Evolutionary conservation across 129 eudicot genomes (phyloP), one percentile per base, ranked within the genome.

Genomic region (Chrysanthemum lavandulifolium): DNA sequence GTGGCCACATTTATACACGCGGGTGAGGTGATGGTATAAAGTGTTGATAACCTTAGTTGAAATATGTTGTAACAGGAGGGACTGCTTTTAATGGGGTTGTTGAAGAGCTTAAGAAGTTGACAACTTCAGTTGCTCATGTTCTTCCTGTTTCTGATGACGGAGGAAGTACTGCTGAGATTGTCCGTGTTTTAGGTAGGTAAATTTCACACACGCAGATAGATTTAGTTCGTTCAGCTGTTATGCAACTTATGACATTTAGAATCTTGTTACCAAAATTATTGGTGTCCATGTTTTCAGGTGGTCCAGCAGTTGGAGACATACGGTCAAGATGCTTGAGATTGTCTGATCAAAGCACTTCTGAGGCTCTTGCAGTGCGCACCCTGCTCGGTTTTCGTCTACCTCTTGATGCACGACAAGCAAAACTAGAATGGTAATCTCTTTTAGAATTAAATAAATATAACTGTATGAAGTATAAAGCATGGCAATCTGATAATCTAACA

Each of bases 81-180:
- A 23, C 25, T 23, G 25, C 25, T 23, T 23, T 23, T 23, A 23
- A 23, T 82, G 97, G 97, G 56, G 96, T 93, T 50, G 97, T 90
- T 73, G 98, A 93, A 79, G 98, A 93, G 89, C 87, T 93, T 63
- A 93, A 93, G 80, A 83, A 79, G 72, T 76, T 93, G 62, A 93
- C 98, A 48, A 90, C 97, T 52, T 77, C 82, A 29, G 98, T 93
- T 68, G 96, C 96, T 68, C 98, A 93, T 79, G 92, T 93, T 73
- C 96, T 93, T 47, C 98, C 98, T 69, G 98, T 93, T 77, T 93
- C 98, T 65, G 98, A 93, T 84, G 98, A 93, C 65, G 98, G 98
- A 56, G 98, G 98, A 68, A 94, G 98, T 76, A 94, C 98, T 62
- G 98, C 98, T 49, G 98, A 94, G 83, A 94, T 94, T 79, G 98